These are phyloP conservation scores for Pleodorina starrii DNA, from an alignment of 139 green algal species.

Conservation along the genomic window DNA sequence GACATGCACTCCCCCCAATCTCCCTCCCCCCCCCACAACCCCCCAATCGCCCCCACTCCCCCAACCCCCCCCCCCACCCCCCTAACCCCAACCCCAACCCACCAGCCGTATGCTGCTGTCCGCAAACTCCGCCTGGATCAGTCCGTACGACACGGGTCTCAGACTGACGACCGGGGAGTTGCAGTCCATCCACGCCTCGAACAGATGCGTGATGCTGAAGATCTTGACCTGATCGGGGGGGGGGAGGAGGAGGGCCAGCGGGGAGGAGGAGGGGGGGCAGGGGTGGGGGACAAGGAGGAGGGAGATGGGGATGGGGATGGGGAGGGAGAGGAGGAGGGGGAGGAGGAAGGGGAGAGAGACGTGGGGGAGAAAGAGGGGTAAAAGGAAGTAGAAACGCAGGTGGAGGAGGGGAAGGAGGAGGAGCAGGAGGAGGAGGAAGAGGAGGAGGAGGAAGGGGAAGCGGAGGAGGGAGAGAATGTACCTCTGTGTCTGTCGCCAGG, in stretches of 20 bases:
- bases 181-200: conserved; percentile 61
- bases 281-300: background rate
- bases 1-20: too few relatives aligned
- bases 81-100: background rate
- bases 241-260: background rate
- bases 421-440: background rate
- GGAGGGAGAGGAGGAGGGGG: background rate
- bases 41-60: too few relatives aligned
- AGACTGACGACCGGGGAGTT: conserved; percentile 46
- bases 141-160: conserved; percentile 41
- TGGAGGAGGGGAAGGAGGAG: background rate
- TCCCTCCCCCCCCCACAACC: too few relatives aligned
- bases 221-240: conserved; percentile 54
- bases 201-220: conserved; percentile 47
- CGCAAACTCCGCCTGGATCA: conserved; percentile 53
- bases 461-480: background rate
- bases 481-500: conserved; percentile 46
- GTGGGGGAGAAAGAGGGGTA: background rate
- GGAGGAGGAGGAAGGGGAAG: background rate
- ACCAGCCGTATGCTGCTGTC: conserved; percentile 56
- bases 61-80: background rate
- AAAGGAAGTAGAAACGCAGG: background rate
- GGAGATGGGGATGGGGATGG: background rate
- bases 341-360: background rate
- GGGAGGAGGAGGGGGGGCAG: background rate